Conservation (phyloP, 129 eudicot species). For the Ambrosia trifida region DNA sequence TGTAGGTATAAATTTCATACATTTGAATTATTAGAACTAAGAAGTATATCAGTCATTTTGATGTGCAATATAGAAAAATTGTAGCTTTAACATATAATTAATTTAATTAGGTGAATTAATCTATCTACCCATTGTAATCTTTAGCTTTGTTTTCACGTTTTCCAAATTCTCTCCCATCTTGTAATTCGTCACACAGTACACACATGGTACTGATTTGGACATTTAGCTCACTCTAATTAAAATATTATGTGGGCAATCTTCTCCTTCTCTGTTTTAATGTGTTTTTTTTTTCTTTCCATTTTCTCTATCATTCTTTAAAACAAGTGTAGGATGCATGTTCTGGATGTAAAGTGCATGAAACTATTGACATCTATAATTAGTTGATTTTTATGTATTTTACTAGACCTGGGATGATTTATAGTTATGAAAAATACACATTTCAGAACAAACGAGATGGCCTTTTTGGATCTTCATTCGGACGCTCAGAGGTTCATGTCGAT, state of each 20-base stretch:
- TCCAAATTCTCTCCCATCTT: background rate
- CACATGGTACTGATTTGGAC: slow-evolving; percentile 6
- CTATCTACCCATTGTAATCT: background rate
- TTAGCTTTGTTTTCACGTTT: background rate
- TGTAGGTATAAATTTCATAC: too few species aligned
- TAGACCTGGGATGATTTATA: slow-evolving; percentile 6
- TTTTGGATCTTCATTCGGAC: slow-evolving; percentile 58
- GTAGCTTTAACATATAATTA: background rate
- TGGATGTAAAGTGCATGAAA: background rate
- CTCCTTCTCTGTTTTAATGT: background rate
- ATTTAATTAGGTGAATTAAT: background rate
- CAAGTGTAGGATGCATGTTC: slow-evolving; percentile 6
- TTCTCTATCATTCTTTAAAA: background rate
- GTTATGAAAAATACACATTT: slow-evolving; percentile 22
- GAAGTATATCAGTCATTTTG: too few species aligned
- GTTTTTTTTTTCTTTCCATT: background rate
- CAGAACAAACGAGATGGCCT: slow-evolving; percentile 72
- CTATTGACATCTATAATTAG: background rate
- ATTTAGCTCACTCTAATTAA: background rate
- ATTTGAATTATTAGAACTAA: too few species aligned
- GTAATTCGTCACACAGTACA: background rate
- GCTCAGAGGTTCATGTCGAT: slow-evolving; percentile 56
- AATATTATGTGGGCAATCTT: slow-evolving; percentile 1
- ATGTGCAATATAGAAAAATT: too few species aligned
- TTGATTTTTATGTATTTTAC: slow-evolving; percentile 15